Conservation (phyloP, 352 stramenopile species). For the Phytophthora palmivora region DNA sequence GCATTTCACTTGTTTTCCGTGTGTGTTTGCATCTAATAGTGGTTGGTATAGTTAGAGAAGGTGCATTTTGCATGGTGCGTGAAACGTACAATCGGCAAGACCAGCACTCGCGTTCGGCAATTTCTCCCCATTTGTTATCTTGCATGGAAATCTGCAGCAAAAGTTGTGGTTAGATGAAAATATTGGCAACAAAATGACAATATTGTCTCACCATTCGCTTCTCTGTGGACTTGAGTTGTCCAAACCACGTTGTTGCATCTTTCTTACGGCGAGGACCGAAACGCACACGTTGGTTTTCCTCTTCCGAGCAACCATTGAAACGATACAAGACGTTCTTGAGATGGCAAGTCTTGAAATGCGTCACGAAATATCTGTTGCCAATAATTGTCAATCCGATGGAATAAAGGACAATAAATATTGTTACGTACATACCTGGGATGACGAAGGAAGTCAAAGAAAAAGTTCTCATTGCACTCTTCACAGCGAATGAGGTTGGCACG, state of each 20-base stretch:
- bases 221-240: constrained; percentile 85
- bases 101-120: constrained; percentile 78
- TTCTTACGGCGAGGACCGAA: constrained; percentile 76
- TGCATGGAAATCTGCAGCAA: constrained; percentile 78
- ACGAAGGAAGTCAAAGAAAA: constrained; percentile 83
- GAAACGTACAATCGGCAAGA: constrained; percentile 69
- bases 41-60: constrained; percentile 1
- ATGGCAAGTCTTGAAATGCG: constrained; percentile 84
- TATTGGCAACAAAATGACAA: not conserved
- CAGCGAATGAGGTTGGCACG: constrained; percentile 79
- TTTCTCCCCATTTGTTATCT: constrained; percentile 87
- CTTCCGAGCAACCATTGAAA: constrained; percentile 76
- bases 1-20: constrained; percentile 55
- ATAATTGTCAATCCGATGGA: constrained; percentile 5
- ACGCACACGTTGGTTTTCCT: constrained; percentile 77
- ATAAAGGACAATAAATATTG: constrained; percentile 7
- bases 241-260: constrained; percentile 76
- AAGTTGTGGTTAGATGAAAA: constrained; percentile 1
- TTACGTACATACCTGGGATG: constrained; percentile 56
- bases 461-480: constrained; percentile 84
- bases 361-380: constrained; percentile 70
- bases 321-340: constrained; percentile 82
- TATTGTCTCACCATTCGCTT: constrained; percentile 69
- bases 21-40: constrained; percentile 54
- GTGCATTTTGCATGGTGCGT: too few species aligned